Conservation (phyloP, 2,329 filamentous ascomycete genomes). For the Drechslerella dactyloides region DNA sequence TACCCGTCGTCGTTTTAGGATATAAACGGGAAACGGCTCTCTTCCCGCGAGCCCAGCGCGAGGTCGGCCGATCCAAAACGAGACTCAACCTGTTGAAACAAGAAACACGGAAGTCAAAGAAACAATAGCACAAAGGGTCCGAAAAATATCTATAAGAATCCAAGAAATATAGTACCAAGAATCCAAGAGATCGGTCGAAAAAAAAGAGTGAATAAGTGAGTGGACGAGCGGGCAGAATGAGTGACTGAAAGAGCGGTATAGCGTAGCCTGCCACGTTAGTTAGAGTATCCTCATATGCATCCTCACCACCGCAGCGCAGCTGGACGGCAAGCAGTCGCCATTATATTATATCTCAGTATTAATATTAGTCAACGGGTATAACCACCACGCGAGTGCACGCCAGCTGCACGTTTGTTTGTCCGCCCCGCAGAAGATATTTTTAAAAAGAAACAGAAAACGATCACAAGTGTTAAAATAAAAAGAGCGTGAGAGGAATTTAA, state of each 20-base stretch:
- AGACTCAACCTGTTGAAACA: conserved; percentile 7
- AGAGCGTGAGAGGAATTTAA: background rate
- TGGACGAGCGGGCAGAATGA: conserved; percentile 43
- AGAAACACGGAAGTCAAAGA: conserved; percentile 22
- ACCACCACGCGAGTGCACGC: background rate
- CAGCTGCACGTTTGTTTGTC: background rate
- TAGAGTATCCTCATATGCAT: conserved; percentile 6
- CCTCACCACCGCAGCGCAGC: conserved; percentile 47
- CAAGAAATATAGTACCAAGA: background rate
- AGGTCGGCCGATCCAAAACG: conserved; percentile 15
- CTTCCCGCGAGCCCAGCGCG: background rate
- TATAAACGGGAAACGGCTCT: conserved; percentile 5
- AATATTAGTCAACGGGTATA: background rate
- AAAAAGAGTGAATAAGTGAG: conserved; percentile 5
- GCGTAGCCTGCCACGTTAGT: conserved; percentile 45
- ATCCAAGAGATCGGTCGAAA: conserved; percentile 1
- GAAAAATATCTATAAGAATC: background rate
- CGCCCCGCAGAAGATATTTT: background rate
- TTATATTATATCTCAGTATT: conserved; percentile 23
- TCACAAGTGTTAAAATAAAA: background rate
- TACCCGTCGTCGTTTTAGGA: too few species aligned
- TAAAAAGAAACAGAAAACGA: background rate
- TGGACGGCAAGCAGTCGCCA: conserved; percentile 27
- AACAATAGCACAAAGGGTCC: background rate
- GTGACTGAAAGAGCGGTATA: conserved; percentile 32